Conservation (phyloP, 148 eudicot species). For the Rhododendron ovatum region DNA sequence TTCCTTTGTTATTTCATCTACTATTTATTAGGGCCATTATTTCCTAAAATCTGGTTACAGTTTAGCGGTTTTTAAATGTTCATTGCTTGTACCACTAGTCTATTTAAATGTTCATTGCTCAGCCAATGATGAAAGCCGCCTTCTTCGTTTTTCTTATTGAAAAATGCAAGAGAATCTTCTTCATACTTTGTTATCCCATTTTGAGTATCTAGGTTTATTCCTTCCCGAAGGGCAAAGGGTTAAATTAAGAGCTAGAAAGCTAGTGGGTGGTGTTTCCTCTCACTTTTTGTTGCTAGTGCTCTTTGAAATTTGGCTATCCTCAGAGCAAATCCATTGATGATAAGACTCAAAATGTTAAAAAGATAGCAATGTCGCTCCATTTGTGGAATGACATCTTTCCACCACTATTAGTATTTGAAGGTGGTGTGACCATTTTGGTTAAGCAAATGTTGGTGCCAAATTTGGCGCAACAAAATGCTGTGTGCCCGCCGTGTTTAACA, state of each 20-base stretch:
- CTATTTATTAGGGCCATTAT: background rate
- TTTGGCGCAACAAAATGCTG: background rate
- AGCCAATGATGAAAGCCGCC: conserved; percentile 10
- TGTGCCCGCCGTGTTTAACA: background rate
- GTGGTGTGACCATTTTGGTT: background rate
- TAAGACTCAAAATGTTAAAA: background rate
- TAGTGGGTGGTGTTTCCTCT: too few relatives aligned
- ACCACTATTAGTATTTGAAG: background rate
- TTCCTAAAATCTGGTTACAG: background rate
- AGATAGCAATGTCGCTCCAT: background rate
- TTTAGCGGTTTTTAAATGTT: background rate
- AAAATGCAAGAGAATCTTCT: conserved; percentile 2
- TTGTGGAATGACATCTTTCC: background rate
- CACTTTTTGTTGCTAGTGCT: conserved; percentile 9
- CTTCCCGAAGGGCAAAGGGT: background rate
- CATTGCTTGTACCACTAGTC: conserved; percentile 5
- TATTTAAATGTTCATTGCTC: background rate
- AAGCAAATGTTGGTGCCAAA: background rate
- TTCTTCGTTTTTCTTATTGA: conserved; percentile 1
- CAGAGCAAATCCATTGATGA: background rate
- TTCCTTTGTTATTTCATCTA: background rate
- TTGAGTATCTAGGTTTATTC: background rate
- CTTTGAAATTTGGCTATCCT: background rate
- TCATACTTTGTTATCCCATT: background rate
- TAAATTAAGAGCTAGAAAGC: conserved; percentile 4